phyloP scores from a whole-genome alignment of 352 stramenopile species.

The Thraustotheca clavata region DNA sequence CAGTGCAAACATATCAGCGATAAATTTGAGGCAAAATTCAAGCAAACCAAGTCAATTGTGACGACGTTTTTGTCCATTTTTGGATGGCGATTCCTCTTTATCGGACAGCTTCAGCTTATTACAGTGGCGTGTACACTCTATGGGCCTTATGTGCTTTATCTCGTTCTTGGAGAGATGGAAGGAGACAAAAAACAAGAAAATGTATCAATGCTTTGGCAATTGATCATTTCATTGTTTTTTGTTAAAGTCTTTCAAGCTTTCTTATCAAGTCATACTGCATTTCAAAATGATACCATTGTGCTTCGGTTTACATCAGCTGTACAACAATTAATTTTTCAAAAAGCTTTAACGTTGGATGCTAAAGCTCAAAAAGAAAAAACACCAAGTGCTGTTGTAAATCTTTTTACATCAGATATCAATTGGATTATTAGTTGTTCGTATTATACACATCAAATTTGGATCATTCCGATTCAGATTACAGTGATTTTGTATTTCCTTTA shows the following conservation, averaged over 20 bases:
- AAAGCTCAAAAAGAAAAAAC: conserved; percentile 9
- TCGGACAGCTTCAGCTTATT: conserved; percentile 14
- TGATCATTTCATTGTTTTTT: conserved; percentile 1
- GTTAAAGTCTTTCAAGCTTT: conserved; percentile 16
- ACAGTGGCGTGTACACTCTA: conserved; percentile 9
- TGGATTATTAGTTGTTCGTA: conserved; percentile 23
- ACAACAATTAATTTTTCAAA: conserved; percentile 20
- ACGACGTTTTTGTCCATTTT: conserved; percentile 21
- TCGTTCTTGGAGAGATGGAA: neutral
- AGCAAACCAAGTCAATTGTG: conserved; percentile 15
- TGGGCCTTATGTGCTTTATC: conserved; percentile 4
- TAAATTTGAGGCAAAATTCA: conserved; percentile 20
- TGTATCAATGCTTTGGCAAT: neutral
- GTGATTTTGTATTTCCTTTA: conserved; percentile 14
- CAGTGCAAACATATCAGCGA: neutral
- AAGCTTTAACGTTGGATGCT: conserved; percentile 7
- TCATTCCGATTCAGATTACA: conserved; percentile 15
- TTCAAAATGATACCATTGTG: conserved; percentile 15
- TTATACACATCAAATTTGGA: conserved; percentile 20
- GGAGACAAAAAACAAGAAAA: neutral
- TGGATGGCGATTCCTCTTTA: conserved; percentile 21
- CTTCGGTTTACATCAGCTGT: conserved; percentile 19
- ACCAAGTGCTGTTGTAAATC: neutral
- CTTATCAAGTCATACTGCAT: conserved; percentile 13
- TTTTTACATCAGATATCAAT: conserved; percentile 20